Evolutionary conservation across 192 early-diverging fungal species (phyloP), one percentile per base, ranked within the genome.

Genomic region (Backusella mclennaniae): DNA sequence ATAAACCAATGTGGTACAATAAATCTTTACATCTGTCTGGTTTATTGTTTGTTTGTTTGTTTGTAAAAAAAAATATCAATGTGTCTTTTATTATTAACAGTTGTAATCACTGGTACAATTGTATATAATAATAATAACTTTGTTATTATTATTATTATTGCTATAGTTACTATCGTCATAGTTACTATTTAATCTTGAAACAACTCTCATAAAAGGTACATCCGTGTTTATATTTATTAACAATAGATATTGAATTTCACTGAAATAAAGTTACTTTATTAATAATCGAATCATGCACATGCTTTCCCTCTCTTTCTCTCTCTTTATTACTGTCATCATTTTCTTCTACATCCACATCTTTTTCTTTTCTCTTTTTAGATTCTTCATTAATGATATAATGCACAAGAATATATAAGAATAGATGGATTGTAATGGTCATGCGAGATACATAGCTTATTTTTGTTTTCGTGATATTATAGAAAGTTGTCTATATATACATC

Each of bases 381-480:
- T 53, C 6, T 8, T n/a, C 15, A 44, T 44, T 14, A 44, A 14
- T 17, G 15, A 44, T 44, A 44, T 17, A 17, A 17, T 44, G 42
- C 0, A 44, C 15, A 44, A 17, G 14, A 44, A 15, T 17, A 15
- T 17, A 17, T 44, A 44, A 44, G 42, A 15, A 1, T 14, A 44
- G 14, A 44, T 44, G 42, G 42, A 44, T 17, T 44, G 42, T 44
- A 44, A 44, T 17, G 42, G 42, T 17, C 42, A 44, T 44, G 42
- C 42, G 15, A 44, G 42, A 44, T 44, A 44, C 14, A 56, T 56
- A 56, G 53, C 53, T 56, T 56, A 56, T 53, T 53, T 52, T 53
- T 53, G n/a, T 21, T 56, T 56, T 56, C 53, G n/a, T 56, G n/a
- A 21, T 56, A n/a, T 56, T 56, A 56, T 56, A 56, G 53, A 56